These are phyloP conservation scores for Leccinum broughii DNA, from an alignment of 768 basidiomycete species.

Conservation along the genomic window DNA sequence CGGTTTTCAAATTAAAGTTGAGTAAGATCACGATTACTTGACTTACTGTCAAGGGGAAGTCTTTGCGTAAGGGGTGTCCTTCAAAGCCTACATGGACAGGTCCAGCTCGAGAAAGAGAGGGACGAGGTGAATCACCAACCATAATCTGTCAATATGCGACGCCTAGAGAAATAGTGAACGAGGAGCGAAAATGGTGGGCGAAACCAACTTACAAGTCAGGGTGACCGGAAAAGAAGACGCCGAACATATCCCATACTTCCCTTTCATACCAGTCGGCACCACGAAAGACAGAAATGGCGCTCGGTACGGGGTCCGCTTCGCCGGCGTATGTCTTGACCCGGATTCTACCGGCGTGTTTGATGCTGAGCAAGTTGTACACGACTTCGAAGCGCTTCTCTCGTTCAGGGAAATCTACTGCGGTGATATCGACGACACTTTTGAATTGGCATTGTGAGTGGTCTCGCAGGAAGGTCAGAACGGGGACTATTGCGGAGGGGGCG, in stretches of 20 bases:
- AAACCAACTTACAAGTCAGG: conserved; percentile 80
- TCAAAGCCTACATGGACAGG: conserved; percentile 68
- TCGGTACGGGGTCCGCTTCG: conserved; percentile 90
- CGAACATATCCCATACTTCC: conserved; percentile 97
- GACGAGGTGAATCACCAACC: conserved; percentile 44
- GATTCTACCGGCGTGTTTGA: conserved; percentile 77
- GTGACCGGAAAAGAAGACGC: conserved; percentile 94
- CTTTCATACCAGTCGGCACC: conserved; percentile 99
- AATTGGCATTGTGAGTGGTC: conserved; percentile 97
- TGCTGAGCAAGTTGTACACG: conserved; percentile 90
- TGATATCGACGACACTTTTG: conserved; percentile 90
- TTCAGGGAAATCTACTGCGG: conserved; percentile 94
- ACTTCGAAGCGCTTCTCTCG: conserved; percentile 93
- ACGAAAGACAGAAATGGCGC: conserved; percentile 71
- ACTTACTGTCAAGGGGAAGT: conserved; percentile 93
- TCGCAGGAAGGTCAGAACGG: conserved; percentile 87
- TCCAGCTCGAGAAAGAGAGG: background rate
- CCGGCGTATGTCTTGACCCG: conserved; percentile 97
- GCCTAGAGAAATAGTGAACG: conserved; percentile 46
- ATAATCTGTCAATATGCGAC: conserved; percentile 97
- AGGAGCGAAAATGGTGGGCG: conserved; percentile 7
- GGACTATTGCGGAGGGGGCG: conserved; percentile 77
- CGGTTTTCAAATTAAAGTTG: background rate
- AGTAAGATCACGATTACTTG: background rate
- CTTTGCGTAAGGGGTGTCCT: conserved; percentile 96